A percentile compares a stretch with the other conserved stretches of the same genome.
phyloP scores from a whole-genome alignment of 345 rosid genomes.

The Populus alba region DNA sequence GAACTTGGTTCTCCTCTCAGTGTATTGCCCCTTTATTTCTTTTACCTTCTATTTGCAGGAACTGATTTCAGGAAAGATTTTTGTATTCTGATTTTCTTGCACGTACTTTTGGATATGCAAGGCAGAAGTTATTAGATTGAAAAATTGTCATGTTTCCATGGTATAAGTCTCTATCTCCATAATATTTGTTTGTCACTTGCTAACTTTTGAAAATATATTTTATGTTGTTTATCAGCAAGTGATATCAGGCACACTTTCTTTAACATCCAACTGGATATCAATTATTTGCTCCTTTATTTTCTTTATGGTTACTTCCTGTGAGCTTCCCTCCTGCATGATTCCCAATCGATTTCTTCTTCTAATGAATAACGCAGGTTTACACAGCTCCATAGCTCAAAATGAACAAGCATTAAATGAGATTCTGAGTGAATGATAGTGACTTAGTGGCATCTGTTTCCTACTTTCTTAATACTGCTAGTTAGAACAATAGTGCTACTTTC shows the following conservation, averaged over 20 bases:
- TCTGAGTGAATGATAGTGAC: background rate
- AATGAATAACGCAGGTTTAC: background rate
- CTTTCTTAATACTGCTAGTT: background rate
- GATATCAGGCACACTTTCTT: too few species aligned
- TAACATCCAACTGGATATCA: too few species aligned
- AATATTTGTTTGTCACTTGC: too few species aligned
- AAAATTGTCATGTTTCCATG: too few species aligned
- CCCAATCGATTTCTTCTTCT: background rate
- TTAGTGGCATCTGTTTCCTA: constrained; percentile 8
- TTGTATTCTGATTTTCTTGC: background rate
- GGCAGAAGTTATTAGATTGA: too few species aligned
- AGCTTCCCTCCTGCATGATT: background rate
- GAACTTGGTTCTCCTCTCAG: background rate
- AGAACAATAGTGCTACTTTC: constrained; percentile 12
- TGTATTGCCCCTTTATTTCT: background rate
- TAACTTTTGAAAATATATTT: too few species aligned
- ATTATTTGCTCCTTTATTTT: too few species aligned
- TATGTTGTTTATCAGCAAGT: too few species aligned
- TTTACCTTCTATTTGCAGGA: background rate
- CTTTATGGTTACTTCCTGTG: background rate
- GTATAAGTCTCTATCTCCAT: too few species aligned
- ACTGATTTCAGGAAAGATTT: background rate
- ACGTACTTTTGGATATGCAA: background rate
- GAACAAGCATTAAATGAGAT: background rate
- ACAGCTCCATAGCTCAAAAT: background rate